Base-by-base conservation (phyloP, 768 basidiomycete genomes). In the Clavaria fumosa region DNA sequence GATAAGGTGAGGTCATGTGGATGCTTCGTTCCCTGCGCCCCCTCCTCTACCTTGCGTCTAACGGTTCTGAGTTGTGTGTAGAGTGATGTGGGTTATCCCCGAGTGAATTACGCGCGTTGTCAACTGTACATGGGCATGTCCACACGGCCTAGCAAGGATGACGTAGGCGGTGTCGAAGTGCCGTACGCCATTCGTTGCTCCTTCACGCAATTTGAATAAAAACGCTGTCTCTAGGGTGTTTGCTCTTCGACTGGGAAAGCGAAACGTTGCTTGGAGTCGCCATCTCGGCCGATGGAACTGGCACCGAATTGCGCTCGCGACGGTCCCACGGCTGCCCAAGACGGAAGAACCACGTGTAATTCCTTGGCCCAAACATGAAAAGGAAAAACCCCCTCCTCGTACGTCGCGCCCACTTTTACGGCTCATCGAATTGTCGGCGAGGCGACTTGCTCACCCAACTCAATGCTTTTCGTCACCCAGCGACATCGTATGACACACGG, bases 51-150 rank as follows among this genome's bases (percentile, higher is more conserved):
- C n/a, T n/a, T n/a, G n/a, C n/a, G n/a, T n/a, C n/a, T n/a, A n/a
- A n/a, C n/a, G n/a, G n/a, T n/a, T n/a, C n/a, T n/a, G n/a, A n/a
- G n/a, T n/a, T n/a, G n/a, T n/a, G n/a, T n/a, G n/a, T n/a, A n/a
- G n/a, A n/a, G n/a, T n/a, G n/a, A n/a, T n/a, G n/a, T n/a, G n/a
- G n/a, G n/a, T n/a, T n/a, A n/a, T n/a, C n/a, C n/a, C n/a, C n/a
- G n/a, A n/a, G n/a, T n/a, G n/a, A n/a, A n/a, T n/a, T 89, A 89
- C 51, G 79, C 83, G 1, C 66, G 71, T 47, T 83, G 82, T 52
- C 84, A 88, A 50, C 66, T 89, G 18, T n/a, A n/a, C n/a, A n/a
- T n/a, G n/a, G n/a, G n/a, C n/a, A n/a, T n/a, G n/a, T n/a, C n/a
- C n/a, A n/a, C n/a, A n/a, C n/a, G n/a, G n/a, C n/a, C n/a, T n/a